A percentile compares a stretch with the other conserved stretches of the same genome.
Conservation (phyloP, 1,284 basidiomycete genomes). For the Rhodotorula sp. region DNA sequence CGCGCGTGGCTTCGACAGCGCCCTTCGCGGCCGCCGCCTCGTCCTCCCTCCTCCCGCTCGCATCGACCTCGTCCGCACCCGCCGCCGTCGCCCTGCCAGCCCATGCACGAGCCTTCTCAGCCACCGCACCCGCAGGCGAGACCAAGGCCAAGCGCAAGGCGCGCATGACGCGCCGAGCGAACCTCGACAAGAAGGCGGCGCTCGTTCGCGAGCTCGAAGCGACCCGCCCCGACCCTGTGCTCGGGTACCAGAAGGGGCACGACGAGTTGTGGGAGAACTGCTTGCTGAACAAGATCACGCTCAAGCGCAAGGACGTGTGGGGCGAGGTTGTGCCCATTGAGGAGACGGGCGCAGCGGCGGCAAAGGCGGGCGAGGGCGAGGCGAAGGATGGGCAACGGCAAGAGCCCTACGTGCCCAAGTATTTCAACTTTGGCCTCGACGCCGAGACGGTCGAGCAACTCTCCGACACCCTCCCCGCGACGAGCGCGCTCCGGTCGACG, state of each 20-base stretch:
- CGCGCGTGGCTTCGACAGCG: conserved; percentile 1
- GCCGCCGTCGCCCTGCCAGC: background rate
- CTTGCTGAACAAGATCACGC: conserved; percentile 63
- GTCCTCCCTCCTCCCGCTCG: conserved; percentile 4
- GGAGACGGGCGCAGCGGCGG: conserved; percentile 11
- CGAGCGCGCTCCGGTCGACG: conserved; percentile 49
- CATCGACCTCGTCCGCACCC: background rate
- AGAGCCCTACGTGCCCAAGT: conserved; percentile 27
- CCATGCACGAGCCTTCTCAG: conserved; percentile 22
- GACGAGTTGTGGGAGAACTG: conserved; percentile 61
- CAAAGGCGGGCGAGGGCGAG: background rate
- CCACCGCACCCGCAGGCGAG: conserved; percentile 12
- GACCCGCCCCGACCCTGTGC: conserved; percentile 63
- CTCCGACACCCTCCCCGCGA: conserved; percentile 33
- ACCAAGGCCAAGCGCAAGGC: conserved; percentile 38
- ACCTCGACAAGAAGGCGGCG: conserved; percentile 47
- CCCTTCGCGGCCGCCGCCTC: conserved; percentile 11
- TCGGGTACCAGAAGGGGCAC: conserved; percentile 65
- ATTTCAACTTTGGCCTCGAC: conserved; percentile 63
- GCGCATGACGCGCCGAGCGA: conserved; percentile 45
- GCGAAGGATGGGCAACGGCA: too few species aligned
- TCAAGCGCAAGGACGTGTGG: conserved; percentile 59
- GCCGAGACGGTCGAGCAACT: conserved; percentile 50
- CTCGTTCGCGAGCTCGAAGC: conserved; percentile 48
- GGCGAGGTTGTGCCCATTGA: conserved; percentile 41